Conservation (phyloP, 257 asterid species). For the Petunia secreta region DNA sequence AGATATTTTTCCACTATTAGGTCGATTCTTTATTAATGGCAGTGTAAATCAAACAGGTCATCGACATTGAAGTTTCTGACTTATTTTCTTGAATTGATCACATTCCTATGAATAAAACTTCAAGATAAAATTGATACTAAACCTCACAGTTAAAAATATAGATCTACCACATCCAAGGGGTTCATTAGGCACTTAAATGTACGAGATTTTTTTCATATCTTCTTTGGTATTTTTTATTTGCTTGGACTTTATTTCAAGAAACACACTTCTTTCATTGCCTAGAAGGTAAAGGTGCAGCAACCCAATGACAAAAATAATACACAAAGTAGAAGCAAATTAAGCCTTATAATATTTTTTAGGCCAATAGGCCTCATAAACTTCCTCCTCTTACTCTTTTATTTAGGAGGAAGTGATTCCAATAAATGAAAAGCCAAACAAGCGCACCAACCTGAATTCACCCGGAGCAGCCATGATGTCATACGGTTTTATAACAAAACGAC, state of each 20-base stretch:
- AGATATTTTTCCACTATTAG: no score
- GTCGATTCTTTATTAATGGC: neutral
- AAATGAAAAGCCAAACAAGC: slow-evolving; percentile 2
- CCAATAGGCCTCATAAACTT: neutral
- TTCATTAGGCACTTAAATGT: neutral
- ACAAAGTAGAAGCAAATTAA: neutral
- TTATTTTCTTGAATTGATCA: neutral
- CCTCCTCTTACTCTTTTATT: neutral
- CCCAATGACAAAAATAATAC: neutral
- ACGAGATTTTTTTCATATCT: no score
- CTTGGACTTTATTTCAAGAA: no score
- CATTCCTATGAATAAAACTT: no score
- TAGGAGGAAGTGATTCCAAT: neutral
- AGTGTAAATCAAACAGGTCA: neutral
- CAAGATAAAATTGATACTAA: neutral
- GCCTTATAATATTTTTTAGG: neutral
- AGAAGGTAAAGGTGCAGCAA: neutral
- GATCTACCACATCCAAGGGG: neutral
- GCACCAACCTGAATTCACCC: slow-evolving; percentile 24
- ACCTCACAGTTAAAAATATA: neutral
- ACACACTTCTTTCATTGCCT: neutral
- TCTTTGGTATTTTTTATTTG: neutral
- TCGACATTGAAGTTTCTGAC: neutral
- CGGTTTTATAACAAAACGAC: neutral
- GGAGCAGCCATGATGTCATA: slow-evolving; percentile 25